Evolutionary conservation across 345 rosid species (phyloP).

Genomic region (Angophora floribunda): DNA sequence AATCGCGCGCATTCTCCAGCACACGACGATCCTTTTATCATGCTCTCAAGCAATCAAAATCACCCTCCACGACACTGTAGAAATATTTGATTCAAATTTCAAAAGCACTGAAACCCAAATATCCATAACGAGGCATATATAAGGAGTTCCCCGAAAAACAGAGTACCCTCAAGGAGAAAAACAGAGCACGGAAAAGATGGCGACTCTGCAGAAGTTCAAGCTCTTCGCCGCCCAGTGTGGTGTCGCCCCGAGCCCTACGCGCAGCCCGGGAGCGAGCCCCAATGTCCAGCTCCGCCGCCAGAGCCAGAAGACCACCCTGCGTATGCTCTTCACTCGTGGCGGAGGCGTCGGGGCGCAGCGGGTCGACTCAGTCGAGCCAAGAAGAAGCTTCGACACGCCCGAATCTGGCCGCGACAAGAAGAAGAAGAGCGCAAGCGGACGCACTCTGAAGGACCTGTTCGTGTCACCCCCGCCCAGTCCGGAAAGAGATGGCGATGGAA

Average conservation of each 20-base stretch:
- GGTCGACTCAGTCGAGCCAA: conserved; percentile 8
- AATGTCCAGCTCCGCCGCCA: conserved; percentile 55
- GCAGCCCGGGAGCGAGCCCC: conserved; percentile 77
- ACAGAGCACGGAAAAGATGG: conserved; percentile 28
- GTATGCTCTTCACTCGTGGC: conserved; percentile 50
- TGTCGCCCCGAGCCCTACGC: conserved; percentile 66
- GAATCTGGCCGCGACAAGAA: conserved; percentile 7
- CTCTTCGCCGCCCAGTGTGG: conserved; percentile 82
- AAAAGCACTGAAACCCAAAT: conserved; percentile 3
- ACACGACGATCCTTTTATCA: not conserved
- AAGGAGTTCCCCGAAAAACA: not conserved
- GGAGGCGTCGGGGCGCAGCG: conserved; percentile 26
- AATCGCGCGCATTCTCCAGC: not conserved
- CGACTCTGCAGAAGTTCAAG: conserved; percentile 79
- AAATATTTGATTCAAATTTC: conserved; percentile 1
- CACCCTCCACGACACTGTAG: not conserved
- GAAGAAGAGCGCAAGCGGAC: conserved; percentile 10
- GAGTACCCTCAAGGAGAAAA: not conserved
- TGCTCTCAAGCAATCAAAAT: not conserved
- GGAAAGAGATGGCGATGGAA: not conserved
- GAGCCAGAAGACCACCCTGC: conserved; percentile 62
- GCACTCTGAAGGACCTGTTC: conserved; percentile 58
- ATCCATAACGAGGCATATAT: not conserved
- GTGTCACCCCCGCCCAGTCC: conserved; percentile 25
- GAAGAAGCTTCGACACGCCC: not conserved